A percentile compares a stretch with the other conserved stretches of the same genome.
These are phyloP conservation scores for Selaginella tamariscina DNA, from an alignment of 75 land plant species.

Conservation along the genomic window DNA sequence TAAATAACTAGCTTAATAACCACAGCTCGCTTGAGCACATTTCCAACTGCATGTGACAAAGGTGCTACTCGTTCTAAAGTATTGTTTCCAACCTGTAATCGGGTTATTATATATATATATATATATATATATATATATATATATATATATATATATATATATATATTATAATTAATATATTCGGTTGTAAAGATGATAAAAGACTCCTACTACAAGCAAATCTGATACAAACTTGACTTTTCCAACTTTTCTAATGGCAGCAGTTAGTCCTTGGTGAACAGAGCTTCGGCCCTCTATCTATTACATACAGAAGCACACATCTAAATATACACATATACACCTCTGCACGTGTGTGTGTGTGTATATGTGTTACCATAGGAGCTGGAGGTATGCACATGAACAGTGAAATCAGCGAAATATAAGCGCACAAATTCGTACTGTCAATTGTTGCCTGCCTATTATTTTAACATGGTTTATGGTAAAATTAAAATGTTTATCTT, in stretches of 20 bases:
- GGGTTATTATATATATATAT: no score
- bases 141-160: no score
- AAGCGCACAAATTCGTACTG: conserved; percentile 1
- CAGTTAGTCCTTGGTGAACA: neutral
- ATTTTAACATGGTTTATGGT: no score
- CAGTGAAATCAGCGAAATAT: neutral
- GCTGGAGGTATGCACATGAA: conserved; percentile 11
- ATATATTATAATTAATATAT: neutral
- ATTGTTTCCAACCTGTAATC: conserved; percentile 9
- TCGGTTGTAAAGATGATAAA: conserved; percentile 5
- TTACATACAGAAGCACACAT: neutral
- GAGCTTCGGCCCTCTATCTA: conserved; percentile 2
- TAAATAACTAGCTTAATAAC: conserved; percentile 9
- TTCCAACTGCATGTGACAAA: conserved; percentile 10
- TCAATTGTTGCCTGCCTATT: neutral
- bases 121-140: no score
- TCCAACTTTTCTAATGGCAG: neutral
- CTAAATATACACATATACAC: neutral
- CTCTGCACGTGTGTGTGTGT: neutral
- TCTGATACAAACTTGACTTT: neutral
- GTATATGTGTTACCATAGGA: neutral
- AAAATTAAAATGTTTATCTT: neutral
- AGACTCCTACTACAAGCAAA: conserved; percentile 4
- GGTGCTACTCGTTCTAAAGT: conserved; percentile 10
- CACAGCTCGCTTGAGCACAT: conserved; percentile 4